Base-by-base conservation (phyloP, 129 eudicot species). In the Pulicaria dysenterica region DNA sequence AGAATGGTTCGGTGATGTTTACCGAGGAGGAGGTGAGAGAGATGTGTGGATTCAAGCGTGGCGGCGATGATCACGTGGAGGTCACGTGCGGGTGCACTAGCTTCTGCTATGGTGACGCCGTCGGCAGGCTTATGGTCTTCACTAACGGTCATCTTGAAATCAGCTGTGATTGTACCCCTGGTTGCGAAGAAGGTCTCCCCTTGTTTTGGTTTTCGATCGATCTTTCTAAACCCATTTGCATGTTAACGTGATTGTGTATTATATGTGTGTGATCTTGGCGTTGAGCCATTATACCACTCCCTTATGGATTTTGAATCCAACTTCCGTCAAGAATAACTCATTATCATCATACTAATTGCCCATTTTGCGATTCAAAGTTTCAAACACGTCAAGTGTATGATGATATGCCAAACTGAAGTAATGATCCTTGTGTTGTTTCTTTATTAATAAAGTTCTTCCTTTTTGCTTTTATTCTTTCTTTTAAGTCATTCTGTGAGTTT, bases 21-120 rank as follows among this genome's bases (percentile, higher is more conserved):
- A 82, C 46, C 14, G 92, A 89, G 41, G 92, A 82, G n/a, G 96
- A 89, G 76, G 80, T 79, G 68, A 78, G 80, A 44, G 96, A 86
- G 74, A 86, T 89, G 48, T 58, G 79, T 58, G 96, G 88, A 55
- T 59, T 89, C 42, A 82, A 79, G 66, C 60, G 60, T 15, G 49
- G 76, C 49, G 82, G 65, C 17, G 85, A 75, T 41, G 92, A 79
- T 80, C 86, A 80, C 82, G 90, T 89, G 71, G 89, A 82, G 64
- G 89, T 89, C 84, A 89, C 83, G 84, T 86, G 96, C 71, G 96
- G 92, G 19, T 89, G 96, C 66, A 89, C 96, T 10, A 89, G 96
- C 79, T 81, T 77, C 58, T 81, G 89, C 6, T 89, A 86, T 51
- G 96, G 92, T 14, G 96, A 89, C 47, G 89, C 90, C 59, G 92